Evolutionary conservation across 2,329 filamentous ascomycete species (phyloP).

Genomic region (Colletotrichum sp.): DNA sequence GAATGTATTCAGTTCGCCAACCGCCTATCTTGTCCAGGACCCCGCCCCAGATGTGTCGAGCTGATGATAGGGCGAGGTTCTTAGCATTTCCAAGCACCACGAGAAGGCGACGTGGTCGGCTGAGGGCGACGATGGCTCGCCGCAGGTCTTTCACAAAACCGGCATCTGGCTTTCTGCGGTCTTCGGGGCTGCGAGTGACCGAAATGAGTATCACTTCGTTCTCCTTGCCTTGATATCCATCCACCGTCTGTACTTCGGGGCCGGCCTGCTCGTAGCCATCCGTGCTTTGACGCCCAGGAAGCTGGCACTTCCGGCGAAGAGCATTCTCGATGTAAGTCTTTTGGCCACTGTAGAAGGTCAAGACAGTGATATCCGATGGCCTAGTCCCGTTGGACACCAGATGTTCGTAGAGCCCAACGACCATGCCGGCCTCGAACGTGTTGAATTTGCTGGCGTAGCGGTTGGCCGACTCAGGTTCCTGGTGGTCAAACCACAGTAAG

Average conservation of each 20-base stretch:
- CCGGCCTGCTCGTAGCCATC: conserved; percentile 26
- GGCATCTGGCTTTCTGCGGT: conserved; percentile 48
- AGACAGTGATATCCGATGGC: conserved; percentile 70
- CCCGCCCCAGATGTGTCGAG: conserved; percentile 51
- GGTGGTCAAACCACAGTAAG: conserved; percentile 48
- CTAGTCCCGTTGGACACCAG: conserved; percentile 71
- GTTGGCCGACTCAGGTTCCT: conserved; percentile 69
- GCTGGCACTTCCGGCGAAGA: conserved; percentile 34
- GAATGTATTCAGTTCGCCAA: conserved; percentile 50
- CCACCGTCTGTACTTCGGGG: conserved; percentile 66
- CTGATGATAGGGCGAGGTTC: conserved; percentile 43
- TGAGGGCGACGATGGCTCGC: conserved; percentile 63
- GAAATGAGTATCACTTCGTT: conserved; percentile 85
- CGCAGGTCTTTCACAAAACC: conserved; percentile 76
- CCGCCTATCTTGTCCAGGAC: conserved; percentile 48
- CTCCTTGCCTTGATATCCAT: conserved; percentile 91
- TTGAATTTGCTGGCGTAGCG: conserved; percentile 73
- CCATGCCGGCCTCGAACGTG: conserved; percentile 74
- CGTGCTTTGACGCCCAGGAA: neutral
- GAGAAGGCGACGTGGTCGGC: conserved; percentile 77
- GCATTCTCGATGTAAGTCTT: conserved; percentile 65
- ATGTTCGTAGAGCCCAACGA: conserved; percentile 75
- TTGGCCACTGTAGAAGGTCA: conserved; percentile 91
- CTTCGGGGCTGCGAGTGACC: conserved; percentile 72
- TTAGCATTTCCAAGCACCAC: conserved; percentile 83